These are phyloP conservation scores for Cercospora sp. DNA, from an alignment of 2,329 filamentous ascomycete genomes.

Conservation along the genomic window DNA sequence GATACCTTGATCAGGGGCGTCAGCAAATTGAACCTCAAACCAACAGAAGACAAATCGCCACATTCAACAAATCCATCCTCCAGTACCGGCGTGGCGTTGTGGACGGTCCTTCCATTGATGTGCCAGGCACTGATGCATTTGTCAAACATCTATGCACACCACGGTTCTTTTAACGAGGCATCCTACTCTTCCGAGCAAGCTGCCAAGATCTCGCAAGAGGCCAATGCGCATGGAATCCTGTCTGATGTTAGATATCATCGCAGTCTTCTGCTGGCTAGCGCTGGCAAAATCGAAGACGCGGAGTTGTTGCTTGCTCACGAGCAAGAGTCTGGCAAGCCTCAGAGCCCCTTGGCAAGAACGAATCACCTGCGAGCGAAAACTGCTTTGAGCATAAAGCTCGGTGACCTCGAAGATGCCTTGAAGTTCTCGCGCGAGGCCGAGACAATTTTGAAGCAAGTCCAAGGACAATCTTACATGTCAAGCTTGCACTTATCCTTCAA, in stretches of 20 bases:
- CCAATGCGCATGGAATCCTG: slow-evolving; percentile 22
- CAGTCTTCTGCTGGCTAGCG: slow-evolving; percentile 27
- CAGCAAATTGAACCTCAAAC: slow-evolving; percentile 38
- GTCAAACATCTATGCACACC: slow-evolving; percentile 74
- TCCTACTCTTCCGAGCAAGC: slow-evolving; percentile 85
- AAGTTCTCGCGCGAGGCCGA: slow-evolving; percentile 26
- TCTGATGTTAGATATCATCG: slow-evolving; percentile 27
- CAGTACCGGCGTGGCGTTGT: slow-evolving; percentile 68
- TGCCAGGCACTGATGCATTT: slow-evolving; percentile 71
- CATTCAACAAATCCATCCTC: background rate
- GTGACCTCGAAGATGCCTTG: slow-evolving; percentile 26
- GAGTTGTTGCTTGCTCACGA: slow-evolving; percentile 33
- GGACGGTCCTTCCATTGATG: slow-evolving; percentile 73
- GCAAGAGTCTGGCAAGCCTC: background rate
- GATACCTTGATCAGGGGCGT: slow-evolving; percentile 29
- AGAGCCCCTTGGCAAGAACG: slow-evolving; percentile 19
- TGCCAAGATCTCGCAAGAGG: slow-evolving; percentile 64
- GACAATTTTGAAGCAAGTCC: slow-evolving; percentile 10
- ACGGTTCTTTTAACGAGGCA: slow-evolving; percentile 85
- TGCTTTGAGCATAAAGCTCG: slow-evolving; percentile 24
- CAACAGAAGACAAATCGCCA: slow-evolving; percentile 37
- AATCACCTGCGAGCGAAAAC: slow-evolving; percentile 29
- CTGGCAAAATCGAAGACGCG: slow-evolving; percentile 33
- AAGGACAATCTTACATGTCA: slow-evolving; percentile 11
- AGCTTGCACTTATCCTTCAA: background rate